Base-by-base conservation (phyloP, 2,329 filamentous ascomycete genomes). In the Atkinsonella texensis region DNA sequence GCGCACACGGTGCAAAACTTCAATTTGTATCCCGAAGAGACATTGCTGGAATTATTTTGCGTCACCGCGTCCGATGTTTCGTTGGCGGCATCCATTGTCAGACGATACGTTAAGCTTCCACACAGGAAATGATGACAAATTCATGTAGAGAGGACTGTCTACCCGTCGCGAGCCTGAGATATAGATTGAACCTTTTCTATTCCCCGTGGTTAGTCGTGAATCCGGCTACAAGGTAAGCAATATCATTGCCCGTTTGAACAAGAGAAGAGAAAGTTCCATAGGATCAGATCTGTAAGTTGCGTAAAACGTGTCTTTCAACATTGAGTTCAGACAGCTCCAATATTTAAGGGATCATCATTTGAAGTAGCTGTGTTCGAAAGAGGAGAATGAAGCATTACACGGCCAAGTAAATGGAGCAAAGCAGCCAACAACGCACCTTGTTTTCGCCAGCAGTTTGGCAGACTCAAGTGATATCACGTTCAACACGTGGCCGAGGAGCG, bases 1-100 rank as follows among this genome's bases (percentile, higher is more conserved):
- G 93, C 93, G 70, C 93, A 98, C n/a, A 98, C 91, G 2, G 93
- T 97, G 74, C 90, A 96, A 70, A 97, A 96, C 65, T 87, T 94
- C 55, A 98, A 79, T 70, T 93, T 95, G 76, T 84, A 95, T 49
- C 76, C 80, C n/a, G 72, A 73, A 28, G 74, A 69, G 17, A 74
- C 74, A 43, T 77, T 73, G 13, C 72, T 68, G 28, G 72, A 69
- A 51, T 71, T 71, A 52, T 75, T 74, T 52, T 69, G 64, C 40
- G 62, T 56, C 35, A 68, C 56, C 18, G 62, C 55, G 4, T 64
- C 53, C 32, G 61, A 55, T 41, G 62, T 60, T 51, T 70, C 74
- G 54, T 74, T 75, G 31, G 65, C 56, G 40, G 58, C 60, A 51
- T 77, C 75, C 74, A 72, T 71, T 7, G 20, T 44, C 33, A 32